These are phyloP conservation scores for Acrocalymma vagum DNA, from an alignment of 2,329 filamentous ascomycete species.

Conservation along the genomic window DNA sequence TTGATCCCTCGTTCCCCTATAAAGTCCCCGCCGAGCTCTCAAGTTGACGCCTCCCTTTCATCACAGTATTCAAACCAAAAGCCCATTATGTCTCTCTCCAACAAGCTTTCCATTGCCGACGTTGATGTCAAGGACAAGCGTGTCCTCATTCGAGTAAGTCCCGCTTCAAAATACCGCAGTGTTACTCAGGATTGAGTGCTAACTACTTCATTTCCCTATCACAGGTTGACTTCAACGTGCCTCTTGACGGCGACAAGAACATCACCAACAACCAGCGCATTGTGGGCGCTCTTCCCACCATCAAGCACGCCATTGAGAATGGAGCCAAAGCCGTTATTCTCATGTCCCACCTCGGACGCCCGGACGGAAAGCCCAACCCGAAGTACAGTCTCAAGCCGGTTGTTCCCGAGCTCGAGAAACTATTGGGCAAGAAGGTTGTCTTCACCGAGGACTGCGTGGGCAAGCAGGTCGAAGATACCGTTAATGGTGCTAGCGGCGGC, in stretches of 20 bases:
- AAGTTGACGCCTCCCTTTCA: slow-evolving; percentile 24
- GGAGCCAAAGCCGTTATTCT: slow-evolving; percentile 92
- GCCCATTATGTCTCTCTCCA: slow-evolving; percentile 88
- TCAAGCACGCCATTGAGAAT: slow-evolving; percentile 91
- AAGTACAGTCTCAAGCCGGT: slow-evolving; percentile 98
- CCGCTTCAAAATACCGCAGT: slow-evolving; percentile 18
- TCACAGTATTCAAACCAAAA: slow-evolving; percentile 21
- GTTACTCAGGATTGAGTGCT: slow-evolving; percentile 9
- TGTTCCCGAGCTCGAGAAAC: slow-evolving; percentile 89
- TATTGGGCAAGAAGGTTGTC: slow-evolving; percentile 82
- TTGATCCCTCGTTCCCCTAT: neutral
- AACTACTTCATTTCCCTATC: slow-evolving; percentile 10
- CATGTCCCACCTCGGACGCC: slow-evolving; percentile 98
- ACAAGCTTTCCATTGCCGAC: slow-evolving; percentile 96
- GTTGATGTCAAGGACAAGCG: slow-evolving; percentile 98
- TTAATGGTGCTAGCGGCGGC: slow-evolving; percentile 82
- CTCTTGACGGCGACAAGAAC: slow-evolving; percentile 89
- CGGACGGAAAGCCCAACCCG: slow-evolving; percentile 85
- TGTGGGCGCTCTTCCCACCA: slow-evolving; percentile 91
- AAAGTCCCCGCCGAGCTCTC: slow-evolving; percentile 12
- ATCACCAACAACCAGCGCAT: slow-evolving; percentile 99
- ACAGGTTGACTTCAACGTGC: slow-evolving; percentile 99
- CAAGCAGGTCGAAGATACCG: slow-evolving; percentile 85
- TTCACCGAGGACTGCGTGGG: slow-evolving; percentile 94
- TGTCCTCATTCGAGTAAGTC: slow-evolving; percentile 91